These are phyloP conservation scores for Lichtheimia ornata DNA, from an alignment of 371 early-diverging fungal genomes.

Conservation along the genomic window DNA sequence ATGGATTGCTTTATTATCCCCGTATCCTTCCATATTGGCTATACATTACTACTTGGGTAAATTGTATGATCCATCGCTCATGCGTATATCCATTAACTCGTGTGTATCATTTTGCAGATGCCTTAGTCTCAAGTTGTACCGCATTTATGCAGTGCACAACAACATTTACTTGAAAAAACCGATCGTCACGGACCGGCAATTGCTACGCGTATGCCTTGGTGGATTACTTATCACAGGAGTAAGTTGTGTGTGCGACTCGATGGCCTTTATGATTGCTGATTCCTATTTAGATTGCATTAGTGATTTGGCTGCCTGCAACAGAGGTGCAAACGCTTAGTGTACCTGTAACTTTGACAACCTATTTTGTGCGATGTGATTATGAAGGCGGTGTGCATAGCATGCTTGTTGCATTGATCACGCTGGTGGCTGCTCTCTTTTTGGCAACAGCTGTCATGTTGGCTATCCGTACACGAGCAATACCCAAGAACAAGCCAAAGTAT, in stretches of 20 bases:
- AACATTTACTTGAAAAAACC: slow-evolving; percentile 59
- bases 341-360: slow-evolving; percentile 32
- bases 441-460: slow-evolving; percentile 48
- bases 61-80: neutral
- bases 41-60: slow-evolving; percentile 41
- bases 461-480: slow-evolving; percentile 51
- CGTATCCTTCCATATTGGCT: slow-evolving; percentile 44
- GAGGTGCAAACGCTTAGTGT: slow-evolving; percentile 26
- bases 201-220: slow-evolving; percentile 9
- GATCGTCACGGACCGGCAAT: slow-evolving; percentile 38
- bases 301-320: slow-evolving; percentile 39
- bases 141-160: slow-evolving; percentile 57
- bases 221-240: slow-evolving; percentile 28
- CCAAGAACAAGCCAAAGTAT: slow-evolving; percentile 42
- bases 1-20: slow-evolving; percentile 44
- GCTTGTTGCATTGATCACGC: slow-evolving; percentile 32
- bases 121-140: slow-evolving; percentile 55
- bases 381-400: slow-evolving; percentile 27
- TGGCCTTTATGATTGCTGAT: neutral
- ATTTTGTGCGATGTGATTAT: slow-evolving; percentile 48
- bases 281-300: slow-evolving; percentile 32
- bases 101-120: slow-evolving; percentile 17
- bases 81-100: neutral
- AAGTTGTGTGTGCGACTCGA: slow-evolving; percentile 32
- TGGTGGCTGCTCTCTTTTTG: slow-evolving; percentile 37